Base-by-base conservation (phyloP, 371 early-diverging fungal species). In the Mortierella sp. region DNA sequence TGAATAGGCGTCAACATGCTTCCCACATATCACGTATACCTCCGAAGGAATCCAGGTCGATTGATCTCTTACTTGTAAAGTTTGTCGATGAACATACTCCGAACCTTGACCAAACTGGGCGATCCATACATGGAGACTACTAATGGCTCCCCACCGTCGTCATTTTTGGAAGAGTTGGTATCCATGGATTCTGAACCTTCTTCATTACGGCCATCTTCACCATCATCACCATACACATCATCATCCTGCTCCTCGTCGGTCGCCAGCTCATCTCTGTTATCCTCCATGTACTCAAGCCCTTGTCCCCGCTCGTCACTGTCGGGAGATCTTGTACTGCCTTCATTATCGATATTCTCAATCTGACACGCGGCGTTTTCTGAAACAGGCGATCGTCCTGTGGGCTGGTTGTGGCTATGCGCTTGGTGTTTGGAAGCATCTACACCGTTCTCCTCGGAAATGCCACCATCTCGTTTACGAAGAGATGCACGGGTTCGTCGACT, bases 21-120 rank as follows among this genome's bases (percentile, higher is more conserved):
- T 14, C 14, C 37, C 11, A 11, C 37, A 4, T 7, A 11, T 34
- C 37, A 34, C 37, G 37, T 4, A 1, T 34, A n/a, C 37, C 37
- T 34, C 11, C 37, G 7, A 34, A 7, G 14, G 37, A 34, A 34
- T 11, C 37, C 7, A 14, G 14, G 7, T 34, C 37, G n/a, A 26
- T 34, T n/a, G 48, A 24, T 0, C 2, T n/a, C 80, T 48, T 80
- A 80, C 80, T 64, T 80, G 64, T 67, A 80, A 19, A 80, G 56
- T 41, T 80, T 80, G 69, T 76, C 78, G 51, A 80, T 71, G 43
- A 80, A 80, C 78, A 78, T 78, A 43, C 78, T 78, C 34, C 78
- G 52, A 55, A 78, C 78, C 37, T 78, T 78, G 52, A 72, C 72
- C 7, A 69, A 15, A 44, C 70, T 69, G 27, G 76, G 76, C 11